Conservation (phyloP, 768 basidiomycete species). For the Boletus reticuloceps region DNA sequence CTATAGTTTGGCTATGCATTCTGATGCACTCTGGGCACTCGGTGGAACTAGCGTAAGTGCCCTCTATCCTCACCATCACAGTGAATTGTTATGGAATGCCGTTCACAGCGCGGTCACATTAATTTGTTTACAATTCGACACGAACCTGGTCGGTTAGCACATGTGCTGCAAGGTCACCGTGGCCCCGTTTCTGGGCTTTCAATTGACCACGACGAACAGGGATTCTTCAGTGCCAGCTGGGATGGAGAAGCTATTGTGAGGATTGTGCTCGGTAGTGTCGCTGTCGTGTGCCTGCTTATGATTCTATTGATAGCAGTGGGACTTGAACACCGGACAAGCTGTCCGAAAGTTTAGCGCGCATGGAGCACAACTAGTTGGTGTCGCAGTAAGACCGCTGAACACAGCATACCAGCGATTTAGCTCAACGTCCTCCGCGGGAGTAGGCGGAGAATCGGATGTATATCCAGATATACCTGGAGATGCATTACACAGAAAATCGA, state of each 20-base stretch:
- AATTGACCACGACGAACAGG: constrained; percentile 78
- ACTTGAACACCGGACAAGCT: constrained; percentile 85
- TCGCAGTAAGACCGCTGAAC: constrained; percentile 70
- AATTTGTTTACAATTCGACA: constrained; percentile 93
- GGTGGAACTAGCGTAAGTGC: constrained; percentile 79
- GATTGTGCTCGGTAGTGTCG: constrained; percentile 11
- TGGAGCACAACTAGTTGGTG: constrained; percentile 77
- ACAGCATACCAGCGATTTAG: constrained; percentile 34
- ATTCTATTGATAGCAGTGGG: constrained; percentile 78
- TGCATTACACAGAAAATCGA: constrained; percentile 9
- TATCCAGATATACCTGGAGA: constrained; percentile 12
- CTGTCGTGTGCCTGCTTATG: constrained; percentile 3
- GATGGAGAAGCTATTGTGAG: constrained; percentile 85
- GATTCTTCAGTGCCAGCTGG: constrained; percentile 91
- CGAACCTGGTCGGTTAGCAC: constrained; percentile 76
- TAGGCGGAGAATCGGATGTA: constrained; percentile 17
- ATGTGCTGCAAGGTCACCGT: constrained; percentile 65
- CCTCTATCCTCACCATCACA: constrained; percentile 14
- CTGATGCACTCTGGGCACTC: constrained; percentile 90
- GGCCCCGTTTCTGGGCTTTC: constrained; percentile 85
- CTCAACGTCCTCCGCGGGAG: constrained; percentile 26
- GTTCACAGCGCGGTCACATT: constrained; percentile 75
- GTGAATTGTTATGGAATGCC: constrained; percentile 15
- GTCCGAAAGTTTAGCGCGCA: constrained; percentile 79
- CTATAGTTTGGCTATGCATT: constrained; percentile 88